These are phyloP conservation scores for Priceomyces carsonii DNA, from an alignment of 805 yeast genomes.

Conservation along the genomic window DNA sequence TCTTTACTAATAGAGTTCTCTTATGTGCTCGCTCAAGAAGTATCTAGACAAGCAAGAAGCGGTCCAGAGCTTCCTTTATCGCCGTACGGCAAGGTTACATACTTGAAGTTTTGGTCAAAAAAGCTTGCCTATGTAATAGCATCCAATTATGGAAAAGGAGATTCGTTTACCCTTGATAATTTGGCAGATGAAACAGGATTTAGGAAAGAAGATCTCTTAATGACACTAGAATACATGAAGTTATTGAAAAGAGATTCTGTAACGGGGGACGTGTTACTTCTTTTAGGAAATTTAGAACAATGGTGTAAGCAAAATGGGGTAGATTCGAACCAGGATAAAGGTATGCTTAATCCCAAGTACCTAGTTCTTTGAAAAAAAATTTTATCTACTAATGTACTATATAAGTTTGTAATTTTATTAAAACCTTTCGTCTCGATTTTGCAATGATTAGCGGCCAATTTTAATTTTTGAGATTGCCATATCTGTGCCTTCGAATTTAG, in stretches of 20 bases:
- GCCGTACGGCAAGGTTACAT: slow-evolving; percentile 74
- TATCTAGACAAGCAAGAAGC: slow-evolving; percentile 61
- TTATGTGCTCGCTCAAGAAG: slow-evolving; percentile 61
- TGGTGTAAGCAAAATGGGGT: slow-evolving; percentile 32
- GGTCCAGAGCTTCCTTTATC: slow-evolving; percentile 95
- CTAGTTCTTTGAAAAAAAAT: slow-evolving; percentile 20
- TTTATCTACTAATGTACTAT: too few relatives aligned
- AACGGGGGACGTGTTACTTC: slow-evolving; percentile 13
- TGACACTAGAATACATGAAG: slow-evolving; percentile 59
- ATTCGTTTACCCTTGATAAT: slow-evolving; percentile 44
- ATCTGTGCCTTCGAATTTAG: background rate
- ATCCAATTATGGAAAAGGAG: slow-evolving; percentile 6
- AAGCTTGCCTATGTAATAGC: slow-evolving; percentile 24
- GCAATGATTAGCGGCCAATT: background rate
- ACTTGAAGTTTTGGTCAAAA: slow-evolving; percentile 74
- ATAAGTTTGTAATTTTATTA: too few relatives aligned
- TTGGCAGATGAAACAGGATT: slow-evolving; percentile 63
- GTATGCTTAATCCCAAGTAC: slow-evolving; percentile 31
- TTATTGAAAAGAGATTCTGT: slow-evolving; percentile 14
- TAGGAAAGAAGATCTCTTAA: slow-evolving; percentile 58
- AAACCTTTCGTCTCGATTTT: background rate
- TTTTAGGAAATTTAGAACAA: slow-evolving; percentile 19
- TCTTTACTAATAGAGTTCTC: slow-evolving; percentile 80
- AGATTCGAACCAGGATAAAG: slow-evolving; percentile 22
- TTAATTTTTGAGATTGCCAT: background rate